Evolutionary conservation across 148 eudicot genomes (phyloP).

Genomic region (Camellia lanceoleosa): DNA sequence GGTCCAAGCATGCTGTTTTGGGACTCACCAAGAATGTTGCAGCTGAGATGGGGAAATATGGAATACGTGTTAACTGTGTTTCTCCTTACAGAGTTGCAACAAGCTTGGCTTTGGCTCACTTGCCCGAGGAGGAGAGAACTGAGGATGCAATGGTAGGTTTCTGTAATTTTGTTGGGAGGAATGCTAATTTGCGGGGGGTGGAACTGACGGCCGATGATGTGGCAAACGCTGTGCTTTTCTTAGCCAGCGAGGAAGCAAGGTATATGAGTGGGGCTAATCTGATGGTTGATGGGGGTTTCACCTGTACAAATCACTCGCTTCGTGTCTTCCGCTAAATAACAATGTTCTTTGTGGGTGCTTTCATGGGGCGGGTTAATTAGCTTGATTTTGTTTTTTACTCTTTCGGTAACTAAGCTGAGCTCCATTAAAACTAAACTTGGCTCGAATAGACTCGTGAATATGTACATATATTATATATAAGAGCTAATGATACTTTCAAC

Average conservation of each 20-base stretch:
- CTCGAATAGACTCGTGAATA: too few relatives aligned
- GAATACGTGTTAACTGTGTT: constrained; percentile 84
- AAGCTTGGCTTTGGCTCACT: constrained; percentile 55
- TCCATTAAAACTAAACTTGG: too few relatives aligned
- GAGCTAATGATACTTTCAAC: too few relatives aligned
- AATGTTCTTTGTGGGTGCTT: background rate
- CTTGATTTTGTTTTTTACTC: too few relatives aligned
- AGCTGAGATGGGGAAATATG: constrained; percentile 81
- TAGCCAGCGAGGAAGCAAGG: constrained; percentile 89
- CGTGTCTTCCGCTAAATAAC: constrained; percentile 57
- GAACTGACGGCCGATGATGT: constrained; percentile 70
- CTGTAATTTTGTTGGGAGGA: constrained; percentile 40
- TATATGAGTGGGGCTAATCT: constrained; percentile 84
- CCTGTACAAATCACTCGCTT: constrained; percentile 54
- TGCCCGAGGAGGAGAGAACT: constrained; percentile 70
- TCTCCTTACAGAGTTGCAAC: constrained; percentile 88
- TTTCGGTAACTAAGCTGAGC: too few relatives aligned
- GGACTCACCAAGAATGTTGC: constrained; percentile 90
- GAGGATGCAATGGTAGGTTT: constrained; percentile 65
- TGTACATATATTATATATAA: too few relatives aligned
- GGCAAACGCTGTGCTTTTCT: constrained; percentile 78
- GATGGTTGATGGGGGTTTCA: constrained; percentile 90
- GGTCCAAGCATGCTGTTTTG: constrained; percentile 84
- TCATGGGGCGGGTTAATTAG: background rate
- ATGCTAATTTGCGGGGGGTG: constrained; percentile 85